phyloP scores from a whole-genome alignment of 257 asterid species.

The Marsdenia floribunda region DNA sequence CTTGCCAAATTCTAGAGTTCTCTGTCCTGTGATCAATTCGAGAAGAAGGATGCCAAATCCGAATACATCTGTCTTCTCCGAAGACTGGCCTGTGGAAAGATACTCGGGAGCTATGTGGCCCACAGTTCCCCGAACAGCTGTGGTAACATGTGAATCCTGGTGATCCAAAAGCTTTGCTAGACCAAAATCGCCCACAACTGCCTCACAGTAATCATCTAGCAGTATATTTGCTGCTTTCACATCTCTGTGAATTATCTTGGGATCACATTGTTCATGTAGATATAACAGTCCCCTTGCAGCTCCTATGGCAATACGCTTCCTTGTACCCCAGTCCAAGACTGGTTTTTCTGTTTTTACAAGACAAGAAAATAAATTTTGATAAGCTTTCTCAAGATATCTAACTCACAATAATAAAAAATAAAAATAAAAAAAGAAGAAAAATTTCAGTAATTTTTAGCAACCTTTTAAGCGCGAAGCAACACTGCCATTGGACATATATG shows the following conservation, averaged over 20 bases:
- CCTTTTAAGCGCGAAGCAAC: constrained; percentile 98
- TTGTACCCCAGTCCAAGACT: constrained; percentile 74
- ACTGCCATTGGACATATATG: constrained; percentile 94
- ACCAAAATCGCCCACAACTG: constrained; percentile 98
- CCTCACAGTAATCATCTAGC: constrained; percentile 90
- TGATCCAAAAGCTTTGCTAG: constrained; percentile 95
- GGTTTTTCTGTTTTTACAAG: constrained; percentile 59
- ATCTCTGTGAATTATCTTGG: constrained; percentile 93
- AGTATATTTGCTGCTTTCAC: constrained; percentile 96
- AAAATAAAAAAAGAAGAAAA: too few species aligned
- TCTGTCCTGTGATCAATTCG: constrained; percentile 85
- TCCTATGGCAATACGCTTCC: constrained; percentile 85
- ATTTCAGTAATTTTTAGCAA: constrained; percentile 10
- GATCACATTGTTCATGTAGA: constrained; percentile 97
- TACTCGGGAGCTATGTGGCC: constrained; percentile 99
- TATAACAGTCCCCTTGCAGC: constrained; percentile 88
- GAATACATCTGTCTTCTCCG: constrained; percentile 97
- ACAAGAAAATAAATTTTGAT: not conserved
- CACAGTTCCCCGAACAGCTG: constrained; percentile 97
- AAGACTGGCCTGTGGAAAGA: constrained; percentile 95
- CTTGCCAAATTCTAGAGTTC: constrained; percentile 83
- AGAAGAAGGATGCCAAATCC: constrained; percentile 96
- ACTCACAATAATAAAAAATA: not conserved
- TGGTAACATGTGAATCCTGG: constrained; percentile 88
- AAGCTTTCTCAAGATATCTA: not conserved